Evolutionary conservation across 2,329 filamentous ascomycete species (phyloP).

Genomic region (Polychaeton citri): DNA sequence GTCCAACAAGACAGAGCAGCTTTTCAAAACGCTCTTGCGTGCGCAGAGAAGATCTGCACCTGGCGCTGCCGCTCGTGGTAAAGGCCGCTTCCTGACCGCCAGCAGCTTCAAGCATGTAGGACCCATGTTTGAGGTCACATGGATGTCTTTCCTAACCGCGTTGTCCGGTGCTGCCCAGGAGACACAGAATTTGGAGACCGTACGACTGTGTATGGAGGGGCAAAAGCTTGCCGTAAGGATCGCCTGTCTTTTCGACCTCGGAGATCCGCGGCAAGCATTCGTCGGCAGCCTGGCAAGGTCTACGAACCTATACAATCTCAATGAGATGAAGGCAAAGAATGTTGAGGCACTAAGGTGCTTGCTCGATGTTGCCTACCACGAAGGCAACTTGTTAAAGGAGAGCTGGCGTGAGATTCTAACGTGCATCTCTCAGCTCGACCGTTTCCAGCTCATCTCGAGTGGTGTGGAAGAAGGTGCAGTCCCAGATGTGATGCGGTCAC

Average conservation of each 20-base stretch:
- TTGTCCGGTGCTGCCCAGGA: slow-evolving; percentile 89
- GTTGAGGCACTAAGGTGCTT: slow-evolving; percentile 86
- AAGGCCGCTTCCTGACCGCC: slow-evolving; percentile 74
- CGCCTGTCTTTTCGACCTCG: slow-evolving; percentile 81
- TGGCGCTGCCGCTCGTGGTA: slow-evolving; percentile 18
- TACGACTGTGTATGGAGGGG: slow-evolving; percentile 85
- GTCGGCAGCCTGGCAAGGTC: slow-evolving; percentile 85
- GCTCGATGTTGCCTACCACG: slow-evolving; percentile 80
- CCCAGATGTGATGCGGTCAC: slow-evolving; percentile 78
- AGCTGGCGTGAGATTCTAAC: slow-evolving; percentile 95
- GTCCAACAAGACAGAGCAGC: slow-evolving; percentile 62
- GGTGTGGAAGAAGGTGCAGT: slow-evolving; percentile 87
- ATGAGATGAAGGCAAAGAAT: slow-evolving; percentile 92
- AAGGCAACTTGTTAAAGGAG: slow-evolving; percentile 75
- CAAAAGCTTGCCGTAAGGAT: slow-evolving; percentile 90
- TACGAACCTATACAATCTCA: slow-evolving; percentile 89
- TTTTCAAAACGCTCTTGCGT: slow-evolving; percentile 86
- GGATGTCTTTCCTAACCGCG: slow-evolving; percentile 98
- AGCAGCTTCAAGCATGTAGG: slow-evolving; percentile 91
- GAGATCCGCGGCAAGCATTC: slow-evolving; percentile 89
- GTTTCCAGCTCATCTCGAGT: slow-evolving; percentile 85
- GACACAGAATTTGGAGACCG: slow-evolving; percentile 80
- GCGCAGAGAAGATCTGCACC: slow-evolving; percentile 72
- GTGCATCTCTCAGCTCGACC: slow-evolving; percentile 89
- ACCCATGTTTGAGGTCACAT: slow-evolving; percentile 96